A percentile compares a stretch with the other conserved stretches of the same genome.
Conservation (phyloP, 1,284 basidiomycete genomes). For the Uromyces viciae-fabae region DNA sequence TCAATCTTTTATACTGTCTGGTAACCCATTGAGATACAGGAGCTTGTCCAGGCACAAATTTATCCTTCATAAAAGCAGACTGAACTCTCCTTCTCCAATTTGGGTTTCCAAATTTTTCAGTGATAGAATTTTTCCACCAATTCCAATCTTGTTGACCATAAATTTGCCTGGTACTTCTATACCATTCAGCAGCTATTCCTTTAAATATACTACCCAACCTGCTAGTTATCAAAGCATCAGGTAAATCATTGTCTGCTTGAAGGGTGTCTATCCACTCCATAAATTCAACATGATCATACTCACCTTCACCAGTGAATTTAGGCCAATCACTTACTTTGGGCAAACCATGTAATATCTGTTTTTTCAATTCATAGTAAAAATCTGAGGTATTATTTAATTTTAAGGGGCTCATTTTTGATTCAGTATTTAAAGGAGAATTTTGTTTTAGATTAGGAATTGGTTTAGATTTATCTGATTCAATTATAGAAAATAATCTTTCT, state of each 20-base stretch:
- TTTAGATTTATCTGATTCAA: no score
- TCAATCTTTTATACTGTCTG: not conserved
- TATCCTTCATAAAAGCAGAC: not conserved
- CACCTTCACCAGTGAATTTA: not conserved
- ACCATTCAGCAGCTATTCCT: not conserved
- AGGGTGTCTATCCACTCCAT: not conserved
- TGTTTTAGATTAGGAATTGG: no score
- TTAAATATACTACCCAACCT: not conserved
- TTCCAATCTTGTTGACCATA: not conserved
- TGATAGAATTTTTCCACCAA: not conserved
- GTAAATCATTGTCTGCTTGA: not conserved
- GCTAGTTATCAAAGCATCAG: not conserved
- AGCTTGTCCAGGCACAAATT: not conserved
- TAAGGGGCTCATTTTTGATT: no score
- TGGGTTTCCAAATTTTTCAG: not conserved
- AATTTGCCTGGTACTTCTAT: not conserved
- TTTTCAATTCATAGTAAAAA: no score
- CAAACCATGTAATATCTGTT: no score
- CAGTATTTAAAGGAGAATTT: no score
- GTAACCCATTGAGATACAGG: not conserved
- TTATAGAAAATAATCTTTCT: no score
- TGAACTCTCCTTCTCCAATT: not conserved
- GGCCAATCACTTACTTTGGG: not conserved
- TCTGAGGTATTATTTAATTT: no score
- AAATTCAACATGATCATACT: slow-evolving; percentile 11